Base-by-base conservation (phyloP, 129 eudicot species). In the Flaveria robusta region DNA sequence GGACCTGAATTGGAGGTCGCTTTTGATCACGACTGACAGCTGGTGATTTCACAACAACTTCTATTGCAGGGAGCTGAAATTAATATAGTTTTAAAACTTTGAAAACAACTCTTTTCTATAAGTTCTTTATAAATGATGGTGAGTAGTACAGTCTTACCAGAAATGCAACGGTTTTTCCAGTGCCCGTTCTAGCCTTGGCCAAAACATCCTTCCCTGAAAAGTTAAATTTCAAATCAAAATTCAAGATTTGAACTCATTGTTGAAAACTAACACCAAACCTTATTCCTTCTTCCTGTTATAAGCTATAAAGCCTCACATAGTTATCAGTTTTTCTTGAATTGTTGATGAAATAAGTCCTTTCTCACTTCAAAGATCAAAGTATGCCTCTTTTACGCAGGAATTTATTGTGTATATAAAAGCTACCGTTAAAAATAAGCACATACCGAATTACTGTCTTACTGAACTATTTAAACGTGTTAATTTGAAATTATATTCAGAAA, bases 151-250 rank as follows among this genome's bases (percentile, higher is more conserved):
- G 10, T 16, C 55, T 78, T 86, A 95, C 99, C 85, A 95, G 67
- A 85, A 95, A 95, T 37, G 99, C 99, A 23, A 95, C 97, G 10
- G 99, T 95, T 85, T 95, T 95, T 64, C 99, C 99, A 0, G 99
- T 95, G 73, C 99, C 99, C 24, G 99, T 95, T 82, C 80, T 91
- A 72, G 99, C 99, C 81, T 95, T 95, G 70, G 99, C 99, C 81
- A 95, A 62, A 18, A 95, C 97, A 76, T 95, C 99, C 86, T 95
- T 95, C 64, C 99, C 99, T 95, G 54, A 20, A 77, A 39, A 79
- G 70, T 41, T 51, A 16, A 49, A 66, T 76, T 31, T 65, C 41
- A 42, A 58, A 45, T 27, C 52, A 58, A 70, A 50, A 78, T 43
- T 46, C 55, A 46, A 70, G 63, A 78, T 43, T 46, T 15, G 37